A percentile compares a stretch with the other conserved stretches of the same genome.
Conservation (phyloP, 768 basidiomycete genomes). For the Glaciozyma martinii region DNA sequence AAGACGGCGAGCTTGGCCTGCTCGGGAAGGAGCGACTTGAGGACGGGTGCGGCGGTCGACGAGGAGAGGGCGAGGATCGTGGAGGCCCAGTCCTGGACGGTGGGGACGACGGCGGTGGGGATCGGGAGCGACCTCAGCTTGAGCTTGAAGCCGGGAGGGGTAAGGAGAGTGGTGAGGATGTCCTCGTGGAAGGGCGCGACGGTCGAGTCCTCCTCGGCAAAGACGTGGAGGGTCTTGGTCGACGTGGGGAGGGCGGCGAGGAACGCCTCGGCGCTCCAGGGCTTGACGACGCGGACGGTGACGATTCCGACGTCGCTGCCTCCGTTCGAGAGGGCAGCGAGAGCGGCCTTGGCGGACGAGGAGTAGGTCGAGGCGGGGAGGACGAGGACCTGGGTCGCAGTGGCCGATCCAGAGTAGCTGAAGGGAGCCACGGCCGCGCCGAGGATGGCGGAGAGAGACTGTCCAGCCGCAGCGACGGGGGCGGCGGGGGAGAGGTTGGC, state of each 20-base stretch:
- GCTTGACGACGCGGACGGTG: conserved; percentile 67
- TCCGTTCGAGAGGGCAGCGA: conserved; percentile 45
- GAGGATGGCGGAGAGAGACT: conserved; percentile 48
- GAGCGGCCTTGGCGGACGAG: conserved; percentile 58
- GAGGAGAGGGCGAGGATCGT: conserved; percentile 56
- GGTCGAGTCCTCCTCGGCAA: conserved; percentile 59
- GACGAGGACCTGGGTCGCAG: conserved; percentile 60
- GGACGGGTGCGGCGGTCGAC: conserved; percentile 48
- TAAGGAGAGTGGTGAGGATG: conserved; percentile 29
- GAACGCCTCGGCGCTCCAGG: conserved; percentile 67
- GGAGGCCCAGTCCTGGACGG: conserved; percentile 33
- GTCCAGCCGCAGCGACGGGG: conserved; percentile 38
- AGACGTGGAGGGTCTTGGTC: conserved; percentile 56
- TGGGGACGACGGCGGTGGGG: conserved; percentile 34
- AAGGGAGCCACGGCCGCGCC: conserved; percentile 57
- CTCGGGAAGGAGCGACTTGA: conserved; percentile 43
- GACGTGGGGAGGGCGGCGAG: conserved; percentile 53
- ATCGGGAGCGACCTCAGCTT: conserved; percentile 31
- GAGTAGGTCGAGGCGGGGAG: conserved; percentile 54
- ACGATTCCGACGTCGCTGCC: conserved; percentile 55
- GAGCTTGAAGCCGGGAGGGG: conserved; percentile 35
- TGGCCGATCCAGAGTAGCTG: conserved; percentile 59
- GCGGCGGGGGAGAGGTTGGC: conserved; percentile 49
- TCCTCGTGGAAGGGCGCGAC: conserved; percentile 61
- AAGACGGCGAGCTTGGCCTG: conserved; percentile 40